Evolutionary conservation across 108 stramenopile species (phyloP), one percentile per base, ranked within the genome.

Genomic region (Parietichytrium sp.): DNA sequence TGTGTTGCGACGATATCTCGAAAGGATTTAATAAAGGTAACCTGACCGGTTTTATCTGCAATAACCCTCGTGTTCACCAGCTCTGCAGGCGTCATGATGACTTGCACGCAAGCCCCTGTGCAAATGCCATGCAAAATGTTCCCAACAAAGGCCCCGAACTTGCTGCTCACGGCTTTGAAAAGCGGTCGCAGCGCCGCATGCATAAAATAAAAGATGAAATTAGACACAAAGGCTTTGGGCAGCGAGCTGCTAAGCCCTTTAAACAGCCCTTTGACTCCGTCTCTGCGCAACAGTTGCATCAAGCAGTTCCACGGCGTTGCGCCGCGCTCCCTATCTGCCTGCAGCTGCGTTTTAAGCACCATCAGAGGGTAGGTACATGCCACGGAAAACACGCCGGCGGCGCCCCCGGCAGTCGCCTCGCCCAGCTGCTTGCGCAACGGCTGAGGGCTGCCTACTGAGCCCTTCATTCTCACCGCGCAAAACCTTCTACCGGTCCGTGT

Each of bases 121-220:
- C 23, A 20, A 25, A 72, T 72, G 1, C 61, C 61, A 42, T 72
- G 61, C 29, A 25, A n/a, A 33, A 72, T 72, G 42, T 72, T 72
- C 15, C 61, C 61, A n/a, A n/a, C n/a, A n/a, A n/a, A n/a, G n/a
- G n/a, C n/a, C 10, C 38, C 61, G 10, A 72, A 10, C 29, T 8
- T 31, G 15, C 45, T 15, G 12, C 3, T 8, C 61, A 45, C 0
- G 38, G 10, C 45, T 8, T 20, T 33, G 3, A 72, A 72, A 20
- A 72, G 20, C 6, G 20, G 61, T 38, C 45, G 36, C 29, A 72
- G 61, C 38, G 10, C 36, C 3, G 61, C 61, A 42, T 72, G 45
- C 15, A 72, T 45, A 42, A 72, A 72, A 42, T 72, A 72, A 27
- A 72, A 72, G 61, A 72, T 72, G 33, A 72, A 72, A 42, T 72